Percentiles rank a stretch among this genome's conserved stretches.
phyloP scores from a whole-genome alignment of 805 yeast genomes.

The Scheffersomyces coipomensis region DNA sequence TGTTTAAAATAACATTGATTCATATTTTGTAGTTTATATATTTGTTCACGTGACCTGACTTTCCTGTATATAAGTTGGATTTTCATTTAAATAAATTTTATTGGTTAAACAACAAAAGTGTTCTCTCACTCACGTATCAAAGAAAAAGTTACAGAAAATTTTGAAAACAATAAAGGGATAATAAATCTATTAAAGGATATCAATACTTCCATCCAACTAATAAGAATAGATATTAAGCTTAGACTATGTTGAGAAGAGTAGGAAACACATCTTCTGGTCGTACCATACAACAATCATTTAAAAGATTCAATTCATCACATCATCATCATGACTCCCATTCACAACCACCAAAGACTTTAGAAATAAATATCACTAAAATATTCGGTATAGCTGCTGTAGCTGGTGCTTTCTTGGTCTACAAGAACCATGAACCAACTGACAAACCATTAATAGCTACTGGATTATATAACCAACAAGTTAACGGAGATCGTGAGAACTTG shows the following conservation, averaged over 20 bases:
- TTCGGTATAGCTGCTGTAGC: constrained; percentile 40
- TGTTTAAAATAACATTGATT: background rate
- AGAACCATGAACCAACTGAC: constrained; percentile 26
- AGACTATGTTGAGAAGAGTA: constrained; percentile 11
- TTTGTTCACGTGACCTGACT: background rate
- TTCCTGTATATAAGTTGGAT: background rate
- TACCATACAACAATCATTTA: constrained; percentile 8
- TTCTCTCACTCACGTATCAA: background rate
- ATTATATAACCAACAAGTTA: constrained; percentile 31
- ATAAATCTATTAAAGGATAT: no score
- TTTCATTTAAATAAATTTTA: background rate
- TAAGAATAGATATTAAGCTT: no score
- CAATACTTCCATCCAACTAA: no score
- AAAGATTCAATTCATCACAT: constrained; percentile 19
- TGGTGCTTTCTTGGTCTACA: constrained; percentile 34
- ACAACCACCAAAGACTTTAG: constrained; percentile 25
- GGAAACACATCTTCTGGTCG: constrained; percentile 3
- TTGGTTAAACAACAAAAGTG: constrained; percentile 1
- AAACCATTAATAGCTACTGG: constrained; percentile 38
- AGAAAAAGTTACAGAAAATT: no score
- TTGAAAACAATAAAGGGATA: no score
- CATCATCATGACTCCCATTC: constrained; percentile 15
- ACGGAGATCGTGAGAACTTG: constrained; percentile 27
- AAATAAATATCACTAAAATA: constrained; percentile 39
- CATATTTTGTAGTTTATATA: background rate